Percentiles rank a stretch among this genome's conserved stretches.
Evolutionary conservation across 2,329 filamentous ascomycete species (phyloP).

Genomic region (Fusarium pseudocircinatum): DNA sequence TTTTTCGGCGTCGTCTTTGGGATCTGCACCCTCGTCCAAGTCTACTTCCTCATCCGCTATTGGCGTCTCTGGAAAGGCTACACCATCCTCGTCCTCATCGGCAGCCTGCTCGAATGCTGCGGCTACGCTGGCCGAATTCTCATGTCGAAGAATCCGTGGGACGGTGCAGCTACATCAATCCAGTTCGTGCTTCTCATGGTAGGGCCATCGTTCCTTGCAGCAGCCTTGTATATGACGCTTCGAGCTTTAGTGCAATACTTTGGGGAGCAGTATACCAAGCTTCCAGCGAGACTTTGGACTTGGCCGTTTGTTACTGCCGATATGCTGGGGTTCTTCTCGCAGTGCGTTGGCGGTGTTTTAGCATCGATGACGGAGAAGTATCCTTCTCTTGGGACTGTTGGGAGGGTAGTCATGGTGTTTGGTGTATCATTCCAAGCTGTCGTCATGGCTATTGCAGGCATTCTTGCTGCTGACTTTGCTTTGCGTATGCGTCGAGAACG

Average conservation of each 20-base stretch:
- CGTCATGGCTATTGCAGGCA: background rate
- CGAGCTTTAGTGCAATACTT: background rate
- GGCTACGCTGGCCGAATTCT: background rate
- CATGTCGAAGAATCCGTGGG: background rate
- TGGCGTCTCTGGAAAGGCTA: background rate
- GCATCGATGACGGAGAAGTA: background rate
- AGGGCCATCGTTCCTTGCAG: background rate
- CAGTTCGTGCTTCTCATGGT: background rate
- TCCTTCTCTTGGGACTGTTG: background rate
- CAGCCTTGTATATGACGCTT: background rate
- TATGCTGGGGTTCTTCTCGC: background rate
- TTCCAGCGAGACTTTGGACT: background rate
- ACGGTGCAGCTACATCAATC: background rate
- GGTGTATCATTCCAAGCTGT: background rate
- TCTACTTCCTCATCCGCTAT: background rate
- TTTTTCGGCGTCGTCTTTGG: background rate
- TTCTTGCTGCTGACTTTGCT: background rate
- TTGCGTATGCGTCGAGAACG: background rate
- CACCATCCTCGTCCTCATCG: background rate
- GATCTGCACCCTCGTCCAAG: background rate
- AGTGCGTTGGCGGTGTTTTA: background rate
- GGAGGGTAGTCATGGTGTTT: background rate
- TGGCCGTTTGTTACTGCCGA: background rate
- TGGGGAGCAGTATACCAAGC: background rate
- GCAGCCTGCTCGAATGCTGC: background rate